phyloP scores from a whole-genome alignment of 352 stramenopile species.

The Phytopythium sindhum region DNA sequence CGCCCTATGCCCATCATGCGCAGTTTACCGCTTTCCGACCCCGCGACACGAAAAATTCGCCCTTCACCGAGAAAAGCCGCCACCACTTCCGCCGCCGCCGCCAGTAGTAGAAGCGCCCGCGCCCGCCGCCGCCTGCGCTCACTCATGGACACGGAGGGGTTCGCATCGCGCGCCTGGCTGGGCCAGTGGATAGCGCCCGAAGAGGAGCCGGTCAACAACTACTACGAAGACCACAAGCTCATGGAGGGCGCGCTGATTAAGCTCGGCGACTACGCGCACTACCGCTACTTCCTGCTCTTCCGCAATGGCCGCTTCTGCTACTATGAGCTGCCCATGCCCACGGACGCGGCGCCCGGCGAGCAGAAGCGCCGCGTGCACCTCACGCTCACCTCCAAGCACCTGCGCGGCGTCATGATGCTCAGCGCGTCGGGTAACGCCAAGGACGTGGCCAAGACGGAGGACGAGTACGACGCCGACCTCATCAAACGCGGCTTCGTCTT shows the following conservation, averaged over 20 bases:
- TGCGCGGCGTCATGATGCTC: slow-evolving; percentile 84
- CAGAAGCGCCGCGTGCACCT: slow-evolving; percentile 49
- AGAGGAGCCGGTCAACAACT: slow-evolving; percentile 70
- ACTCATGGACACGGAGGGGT: slow-evolving; percentile 33
- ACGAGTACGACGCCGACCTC: slow-evolving; percentile 65
- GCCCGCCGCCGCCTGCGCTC: neutral
- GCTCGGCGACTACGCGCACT: slow-evolving; percentile 83
- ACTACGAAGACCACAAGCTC: slow-evolving; percentile 81
- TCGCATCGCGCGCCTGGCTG: slow-evolving; percentile 50
- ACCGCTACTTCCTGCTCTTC: slow-evolving; percentile 83
- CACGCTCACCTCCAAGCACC: slow-evolving; percentile 69
- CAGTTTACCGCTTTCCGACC: neutral
- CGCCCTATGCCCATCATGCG: neutral
- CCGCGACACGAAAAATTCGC: neutral
- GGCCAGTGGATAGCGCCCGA: slow-evolving; percentile 49
- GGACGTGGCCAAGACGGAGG: slow-evolving; percentile 57
- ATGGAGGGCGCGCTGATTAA: slow-evolving; percentile 87
- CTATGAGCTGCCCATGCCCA: slow-evolving; percentile 77
- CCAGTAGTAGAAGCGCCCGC: neutral
- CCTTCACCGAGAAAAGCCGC: neutral
- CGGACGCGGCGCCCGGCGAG: slow-evolving; percentile 18
- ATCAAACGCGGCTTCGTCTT: slow-evolving; percentile 73
- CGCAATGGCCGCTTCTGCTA: slow-evolving; percentile 84
- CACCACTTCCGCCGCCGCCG: neutral
- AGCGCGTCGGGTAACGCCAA: slow-evolving; percentile 72